Percentiles rank a stretch among this genome's conserved stretches.
phyloP scores from a whole-genome alignment of 1,284 basidiomycete species.

The Crucibulum parvulum region DNA sequence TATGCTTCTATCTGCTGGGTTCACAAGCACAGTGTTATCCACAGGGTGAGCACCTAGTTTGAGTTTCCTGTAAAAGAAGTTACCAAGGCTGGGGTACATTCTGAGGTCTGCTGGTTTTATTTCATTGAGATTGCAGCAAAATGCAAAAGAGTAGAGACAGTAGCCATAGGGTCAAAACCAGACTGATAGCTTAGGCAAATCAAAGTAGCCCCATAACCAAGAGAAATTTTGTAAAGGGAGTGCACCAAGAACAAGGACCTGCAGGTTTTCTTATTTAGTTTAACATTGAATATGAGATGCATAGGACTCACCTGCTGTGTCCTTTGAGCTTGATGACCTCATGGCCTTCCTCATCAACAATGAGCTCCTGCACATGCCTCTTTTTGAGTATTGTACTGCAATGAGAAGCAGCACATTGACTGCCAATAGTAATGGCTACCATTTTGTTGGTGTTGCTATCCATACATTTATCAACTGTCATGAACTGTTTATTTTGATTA shows the following conservation, averaged over 20 bases:
- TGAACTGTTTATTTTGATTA: conserved; percentile 7
- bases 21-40: conserved; percentile 82
- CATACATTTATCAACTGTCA: conserved; percentile 74
- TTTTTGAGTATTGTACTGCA: conserved; percentile 81
- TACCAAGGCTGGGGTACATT: conserved; percentile 85
- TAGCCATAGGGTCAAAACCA: conserved; percentile 95
- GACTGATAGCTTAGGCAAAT: conserved; percentile 90
- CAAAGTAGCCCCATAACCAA: conserved; percentile 95
- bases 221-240: conserved; percentile 94
- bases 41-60: conserved; percentile 86
- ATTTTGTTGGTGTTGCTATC: conserved; percentile 89
- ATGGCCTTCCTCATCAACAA: conserved; percentile 76
- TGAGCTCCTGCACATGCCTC: conserved; percentile 61
- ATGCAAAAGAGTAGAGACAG: conserved; percentile 84
- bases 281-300: neutral
- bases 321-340: conserved; percentile 84
- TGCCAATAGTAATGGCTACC: conserved; percentile 95
- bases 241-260: conserved; percentile 97
- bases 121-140: conserved; percentile 95
- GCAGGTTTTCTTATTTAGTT: conserved; percentile 8
- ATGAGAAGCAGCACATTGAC: conserved; percentile 90
- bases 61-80: conserved; percentile 94
- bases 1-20: conserved; percentile 93
- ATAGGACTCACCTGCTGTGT: conserved; percentile 84
- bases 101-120: conserved; percentile 83